phyloP scores from a whole-genome alignment of 2,329 filamentous ascomycete species.

The Nectriaceae sp. region DNA sequence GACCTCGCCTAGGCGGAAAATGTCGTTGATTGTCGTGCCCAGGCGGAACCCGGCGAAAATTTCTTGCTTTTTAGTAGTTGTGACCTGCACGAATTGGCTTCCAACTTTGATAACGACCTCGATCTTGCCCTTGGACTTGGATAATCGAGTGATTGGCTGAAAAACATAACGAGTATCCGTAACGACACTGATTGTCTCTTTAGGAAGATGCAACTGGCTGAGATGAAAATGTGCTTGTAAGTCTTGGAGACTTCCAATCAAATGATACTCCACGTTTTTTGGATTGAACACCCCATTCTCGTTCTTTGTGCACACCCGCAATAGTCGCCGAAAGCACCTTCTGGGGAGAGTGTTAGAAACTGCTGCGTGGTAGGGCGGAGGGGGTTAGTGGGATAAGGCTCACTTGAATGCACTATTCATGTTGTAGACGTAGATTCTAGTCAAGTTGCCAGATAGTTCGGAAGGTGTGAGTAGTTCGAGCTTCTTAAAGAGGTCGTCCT shows the following conservation, averaged over 20 bases:
- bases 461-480: constrained; percentile 63
- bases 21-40: constrained; percentile 67
- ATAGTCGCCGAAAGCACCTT: constrained; percentile 65
- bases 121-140: constrained; percentile 70
- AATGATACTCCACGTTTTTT: constrained; percentile 64
- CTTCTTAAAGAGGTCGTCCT: constrained; percentile 65
- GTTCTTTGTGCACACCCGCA: constrained; percentile 62
- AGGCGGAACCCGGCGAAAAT: constrained; percentile 63
- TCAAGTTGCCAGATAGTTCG: constrained; percentile 60
- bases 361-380: not conserved
- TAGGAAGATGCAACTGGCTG: constrained; percentile 66
- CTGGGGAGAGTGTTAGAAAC: constrained; percentile 23
- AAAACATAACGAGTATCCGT: constrained; percentile 67
- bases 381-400: constrained; percentile 10
- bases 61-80: constrained; percentile 69
- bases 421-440: constrained; percentile 69
- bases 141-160: constrained; percentile 64
- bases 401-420: constrained; percentile 71
- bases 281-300: constrained; percentile 63
- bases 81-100: constrained; percentile 69
- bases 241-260: constrained; percentile 66
- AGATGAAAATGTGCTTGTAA: constrained; percentile 68
- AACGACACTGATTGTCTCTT: constrained; percentile 69
- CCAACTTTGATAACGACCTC: constrained; percentile 70
- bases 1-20: constrained; percentile 67